phyloP scores from a whole-genome alignment of 2,329 filamentous ascomycete species.

The Trichothecium sympodiale region DNA sequence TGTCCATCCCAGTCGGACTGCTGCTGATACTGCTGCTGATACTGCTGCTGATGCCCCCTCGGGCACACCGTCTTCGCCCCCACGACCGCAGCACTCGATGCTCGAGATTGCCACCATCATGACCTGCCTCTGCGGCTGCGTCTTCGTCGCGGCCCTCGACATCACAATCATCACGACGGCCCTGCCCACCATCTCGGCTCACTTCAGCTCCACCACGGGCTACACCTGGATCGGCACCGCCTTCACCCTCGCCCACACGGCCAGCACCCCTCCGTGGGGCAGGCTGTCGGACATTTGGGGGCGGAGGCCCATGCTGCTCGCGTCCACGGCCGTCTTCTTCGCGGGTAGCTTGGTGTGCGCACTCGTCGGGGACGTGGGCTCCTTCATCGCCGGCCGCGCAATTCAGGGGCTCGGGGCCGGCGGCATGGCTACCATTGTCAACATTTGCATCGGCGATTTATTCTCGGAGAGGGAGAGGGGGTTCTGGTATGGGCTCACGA shows the following conservation, averaged over 20 bases:
- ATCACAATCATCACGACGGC: conserved; percentile 50
- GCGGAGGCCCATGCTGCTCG: conserved; percentile 39
- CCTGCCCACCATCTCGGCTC: conserved; percentile 45
- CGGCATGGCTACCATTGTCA: conserved; percentile 39
- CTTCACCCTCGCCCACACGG: conserved; percentile 59
- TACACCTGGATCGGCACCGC: conserved; percentile 72
- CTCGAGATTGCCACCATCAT: conserved; percentile 19
- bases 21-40: too few relatives aligned
- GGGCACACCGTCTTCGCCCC: too few relatives aligned
- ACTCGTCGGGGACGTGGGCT: not conserved
- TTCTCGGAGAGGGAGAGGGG: conserved; percentile 30
- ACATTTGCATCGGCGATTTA: conserved; percentile 41
- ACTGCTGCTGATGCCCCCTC: too few relatives aligned
- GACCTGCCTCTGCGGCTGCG: conserved; percentile 23
- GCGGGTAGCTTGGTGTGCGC: conserved; percentile 38
- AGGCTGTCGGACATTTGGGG: conserved; percentile 49
- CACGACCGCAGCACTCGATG: too few relatives aligned
- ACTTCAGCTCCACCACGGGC: conserved; percentile 48
- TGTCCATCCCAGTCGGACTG: too few relatives aligned
- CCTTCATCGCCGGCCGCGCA: conserved; percentile 33
- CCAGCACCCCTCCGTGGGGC: conserved; percentile 61
- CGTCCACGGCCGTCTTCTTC: conserved; percentile 38
- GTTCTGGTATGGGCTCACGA: conserved; percentile 51
- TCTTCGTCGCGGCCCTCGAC: conserved; percentile 37
- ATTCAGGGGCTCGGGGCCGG: conserved; percentile 41